Percentiles rank a stretch among this genome's conserved stretches.
Evolutionary conservation across 2,329 filamentous ascomycete genomes (phyloP).

Genomic region (Endoconidiophora laricicola): DNA sequence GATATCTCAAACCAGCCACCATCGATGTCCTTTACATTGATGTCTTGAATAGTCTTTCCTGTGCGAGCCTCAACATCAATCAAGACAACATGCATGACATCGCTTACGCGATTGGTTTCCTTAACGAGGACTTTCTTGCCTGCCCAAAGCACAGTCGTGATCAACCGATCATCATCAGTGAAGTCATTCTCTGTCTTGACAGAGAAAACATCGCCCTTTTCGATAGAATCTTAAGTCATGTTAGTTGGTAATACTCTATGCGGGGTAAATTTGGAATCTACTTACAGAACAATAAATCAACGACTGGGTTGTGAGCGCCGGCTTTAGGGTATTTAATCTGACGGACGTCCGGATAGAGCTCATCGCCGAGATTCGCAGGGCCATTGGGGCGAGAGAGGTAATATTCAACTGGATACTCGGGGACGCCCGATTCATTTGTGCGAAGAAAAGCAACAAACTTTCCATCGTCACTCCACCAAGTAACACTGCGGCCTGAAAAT

Average conservation of each 20-base stretch:
- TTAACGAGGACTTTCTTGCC: slow-evolving; percentile 72
- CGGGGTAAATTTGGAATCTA: neutral
- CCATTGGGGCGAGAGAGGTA: slow-evolving; percentile 79
- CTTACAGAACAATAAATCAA: slow-evolving; percentile 61
- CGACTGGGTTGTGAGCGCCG: slow-evolving; percentile 80
- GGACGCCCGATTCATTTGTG: slow-evolving; percentile 84
- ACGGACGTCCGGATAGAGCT: slow-evolving; percentile 77
- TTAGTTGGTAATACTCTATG: neutral
- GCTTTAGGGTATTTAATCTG: slow-evolving; percentile 97
- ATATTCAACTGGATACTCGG: slow-evolving; percentile 85
- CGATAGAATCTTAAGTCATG: slow-evolving; percentile 43
- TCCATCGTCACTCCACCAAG: slow-evolving; percentile 90
- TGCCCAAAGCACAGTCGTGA: slow-evolving; percentile 87
- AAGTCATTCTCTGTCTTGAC: slow-evolving; percentile 68
- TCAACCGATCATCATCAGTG: slow-evolving; percentile 63
- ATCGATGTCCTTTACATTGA: slow-evolving; percentile 70
- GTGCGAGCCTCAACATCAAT: slow-evolving; percentile 60
- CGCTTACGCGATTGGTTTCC: slow-evolving; percentile 87
- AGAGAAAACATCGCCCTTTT: slow-evolving; percentile 59
- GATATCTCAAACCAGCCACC: slow-evolving; percentile 96
- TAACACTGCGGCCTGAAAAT: slow-evolving; percentile 61
- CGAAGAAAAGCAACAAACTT: slow-evolving; percentile 80
- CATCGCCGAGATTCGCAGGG: slow-evolving; percentile 51
- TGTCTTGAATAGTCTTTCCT: slow-evolving; percentile 62
- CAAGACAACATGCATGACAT: slow-evolving; percentile 72